Conservation (phyloP, 495 filamentous ascomycete species). For the Cetradonia linearis region DNA sequence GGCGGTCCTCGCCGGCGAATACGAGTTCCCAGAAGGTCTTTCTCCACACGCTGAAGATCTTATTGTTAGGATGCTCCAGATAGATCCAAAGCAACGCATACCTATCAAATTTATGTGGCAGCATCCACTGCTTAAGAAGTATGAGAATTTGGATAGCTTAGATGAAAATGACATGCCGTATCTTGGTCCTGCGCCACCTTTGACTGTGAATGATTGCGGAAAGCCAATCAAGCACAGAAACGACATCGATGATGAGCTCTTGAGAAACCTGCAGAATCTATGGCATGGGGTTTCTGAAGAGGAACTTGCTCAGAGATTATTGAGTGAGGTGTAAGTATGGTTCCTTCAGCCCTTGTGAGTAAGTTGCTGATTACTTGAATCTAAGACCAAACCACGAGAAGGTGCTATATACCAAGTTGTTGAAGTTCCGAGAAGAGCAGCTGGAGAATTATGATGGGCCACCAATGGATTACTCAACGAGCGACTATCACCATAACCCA, state of each 20-base stretch:
- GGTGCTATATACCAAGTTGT: constrained; percentile 76
- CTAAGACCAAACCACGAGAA: constrained; percentile 75
- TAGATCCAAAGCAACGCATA: constrained; percentile 66
- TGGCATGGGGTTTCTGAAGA: constrained; percentile 75
- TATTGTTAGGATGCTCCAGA: constrained; percentile 61
- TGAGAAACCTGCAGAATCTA: constrained; percentile 74
- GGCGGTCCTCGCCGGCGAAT: constrained; percentile 60
- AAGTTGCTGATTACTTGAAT: constrained; percentile 1
- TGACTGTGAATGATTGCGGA: constrained; percentile 45
- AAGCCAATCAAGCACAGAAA: constrained; percentile 38
- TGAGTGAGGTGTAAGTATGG: constrained; percentile 55
- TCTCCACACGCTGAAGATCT: constrained; percentile 67
- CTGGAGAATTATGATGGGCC: constrained; percentile 71
- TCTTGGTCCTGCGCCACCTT: constrained; percentile 44
- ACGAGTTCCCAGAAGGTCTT: constrained; percentile 58
- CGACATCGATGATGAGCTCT: constrained; percentile 65
- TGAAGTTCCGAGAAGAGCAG: constrained; percentile 68
- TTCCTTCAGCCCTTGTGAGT: too few relatives aligned
- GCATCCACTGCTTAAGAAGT: constrained; percentile 73
- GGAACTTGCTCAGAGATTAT: constrained; percentile 54
- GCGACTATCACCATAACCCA: constrained; percentile 75
- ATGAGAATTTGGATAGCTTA: constrained; percentile 53
- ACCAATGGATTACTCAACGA: constrained; percentile 64
- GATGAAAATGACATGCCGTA: constrained; percentile 38
- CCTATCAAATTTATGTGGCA: constrained; percentile 68